Base-by-base conservation (phyloP, 192 early-diverging fungal species). In the Podila epicladia region DNA sequence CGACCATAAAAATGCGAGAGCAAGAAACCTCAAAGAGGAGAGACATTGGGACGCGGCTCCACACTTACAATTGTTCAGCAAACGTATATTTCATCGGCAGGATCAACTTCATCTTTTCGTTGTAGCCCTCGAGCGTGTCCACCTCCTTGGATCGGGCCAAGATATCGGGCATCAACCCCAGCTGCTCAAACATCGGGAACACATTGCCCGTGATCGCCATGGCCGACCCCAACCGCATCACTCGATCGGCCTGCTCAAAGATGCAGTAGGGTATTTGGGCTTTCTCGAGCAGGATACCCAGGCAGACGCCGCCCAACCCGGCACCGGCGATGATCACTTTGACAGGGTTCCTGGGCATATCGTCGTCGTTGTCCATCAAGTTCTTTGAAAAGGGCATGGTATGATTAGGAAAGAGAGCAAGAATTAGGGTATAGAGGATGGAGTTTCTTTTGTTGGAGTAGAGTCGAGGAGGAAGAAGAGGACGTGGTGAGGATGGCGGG, bases 311-410 rank as follows among this genome's bases (percentile, higher is more conserved):
- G 24, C 53, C 53, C 8, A 55, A 22, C 1, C 53, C 53, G 1
- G 53, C 53, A 9, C 53, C 53, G 53, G 53, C 53, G 9, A 55
- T 55, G 24, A 55, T 55, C 53, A 55, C 53, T n/a, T 55, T 55
- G n/a, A 22, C 53, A 7, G 53, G 53, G 13, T 22, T 22, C n/a
- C 8, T 24, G 20, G 53, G 53, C 24, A 55, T n/a, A 3, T 55
- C 53, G 53, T 55, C 53, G 24, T 55, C 24, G 9, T 37, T 37
- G 8, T 37, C 35, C 9, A 37, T 8, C 20, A 55, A 12, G 19
- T 55, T 24, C 8, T 19, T 24, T 20, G 9, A 11, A n/a, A 45
- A 45, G 13, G 41, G 41, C 41, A 45, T 45, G 0, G 12, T 45
- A 11, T 12, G 5, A 55, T 24, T 55, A 55, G 53, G 24, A 11